Evolutionary conservation across 129 eudicot species (phyloP).

Genomic region (Artemisia tridentata): DNA sequence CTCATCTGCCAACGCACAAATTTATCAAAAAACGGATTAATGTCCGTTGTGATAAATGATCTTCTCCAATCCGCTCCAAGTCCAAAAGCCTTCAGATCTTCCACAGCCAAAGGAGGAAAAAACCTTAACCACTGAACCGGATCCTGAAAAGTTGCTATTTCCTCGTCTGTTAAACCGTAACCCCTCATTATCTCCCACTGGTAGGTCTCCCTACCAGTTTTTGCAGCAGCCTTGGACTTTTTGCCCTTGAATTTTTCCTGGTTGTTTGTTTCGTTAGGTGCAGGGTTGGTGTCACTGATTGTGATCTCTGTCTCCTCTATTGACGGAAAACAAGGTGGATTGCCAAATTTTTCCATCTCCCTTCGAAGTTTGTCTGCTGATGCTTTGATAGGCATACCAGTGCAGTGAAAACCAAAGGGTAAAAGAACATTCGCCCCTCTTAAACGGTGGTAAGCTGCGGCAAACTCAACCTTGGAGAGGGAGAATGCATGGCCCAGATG

Average conservation of each 20-base stretch:
- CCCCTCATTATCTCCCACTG: slow-evolving; percentile 94
- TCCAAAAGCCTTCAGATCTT: slow-evolving; percentile 80
- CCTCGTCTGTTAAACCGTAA: slow-evolving; percentile 72
- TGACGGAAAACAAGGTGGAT: slow-evolving; percentile 68
- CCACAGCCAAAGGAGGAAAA: slow-evolving; percentile 85
- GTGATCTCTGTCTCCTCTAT: slow-evolving; percentile 42
- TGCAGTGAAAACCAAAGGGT: slow-evolving; percentile 84
- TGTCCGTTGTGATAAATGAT: slow-evolving; percentile 72
- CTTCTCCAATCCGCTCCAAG: slow-evolving; percentile 89
- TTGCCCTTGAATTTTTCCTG: slow-evolving; percentile 74
- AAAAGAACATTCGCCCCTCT: slow-evolving; percentile 82
- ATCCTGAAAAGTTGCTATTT: slow-evolving; percentile 64
- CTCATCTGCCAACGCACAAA: slow-evolving; percentile 85
- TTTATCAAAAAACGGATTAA: slow-evolving; percentile 74
- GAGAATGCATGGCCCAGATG: slow-evolving; percentile 90
- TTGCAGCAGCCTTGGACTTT: slow-evolving; percentile 71
- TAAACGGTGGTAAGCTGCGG: slow-evolving; percentile 75
- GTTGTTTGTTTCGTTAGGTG: slow-evolving; percentile 34
- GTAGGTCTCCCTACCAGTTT: slow-evolving; percentile 60
- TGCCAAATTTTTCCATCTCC: slow-evolving; percentile 65
- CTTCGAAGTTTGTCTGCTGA: slow-evolving; percentile 82
- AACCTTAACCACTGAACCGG: slow-evolving; percentile 67
- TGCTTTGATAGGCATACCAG: slow-evolving; percentile 94
- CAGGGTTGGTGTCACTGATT: slow-evolving; percentile 32
- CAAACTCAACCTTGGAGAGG: slow-evolving; percentile 79